These are phyloP conservation scores for Globisporangium solare DNA, from an alignment of 352 stramenopile genomes.

Conservation along the genomic window DNA sequence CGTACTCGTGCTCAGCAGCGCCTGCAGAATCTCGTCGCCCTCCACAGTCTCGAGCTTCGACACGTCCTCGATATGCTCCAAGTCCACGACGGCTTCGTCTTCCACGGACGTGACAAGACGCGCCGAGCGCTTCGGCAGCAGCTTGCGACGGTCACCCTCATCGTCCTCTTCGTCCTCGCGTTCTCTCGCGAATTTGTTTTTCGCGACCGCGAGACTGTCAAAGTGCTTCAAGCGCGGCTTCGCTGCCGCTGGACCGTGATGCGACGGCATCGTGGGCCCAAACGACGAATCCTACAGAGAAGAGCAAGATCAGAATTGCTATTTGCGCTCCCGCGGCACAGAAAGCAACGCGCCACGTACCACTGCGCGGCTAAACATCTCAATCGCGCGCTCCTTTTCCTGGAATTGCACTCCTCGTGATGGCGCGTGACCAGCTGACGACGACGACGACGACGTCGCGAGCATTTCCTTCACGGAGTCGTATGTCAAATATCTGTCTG, in stretches of 20 bases:
- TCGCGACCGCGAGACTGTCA: constrained; percentile 14
- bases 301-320: too few species aligned
- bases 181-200: constrained; percentile 10
- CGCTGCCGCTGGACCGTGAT: background rate
- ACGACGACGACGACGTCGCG: background rate
- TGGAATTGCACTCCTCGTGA: background rate
- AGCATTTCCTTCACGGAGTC: constrained; percentile 8
- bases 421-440: background rate
- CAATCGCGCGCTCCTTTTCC: background rate
- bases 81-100: constrained; percentile 40
- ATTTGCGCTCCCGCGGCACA: too few species aligned
- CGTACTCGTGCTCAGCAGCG: constrained; percentile 37
- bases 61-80: constrained; percentile 30
- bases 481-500: constrained; percentile 2
- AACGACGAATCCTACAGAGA: constrained; percentile 7
- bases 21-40: constrained; percentile 52
- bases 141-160: constrained; percentile 3
- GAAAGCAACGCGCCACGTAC: constrained; percentile 1
- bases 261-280: background rate
- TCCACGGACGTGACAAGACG: constrained; percentile 12
- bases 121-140: constrained; percentile 9
- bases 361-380: constrained; percentile 14
- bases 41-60: constrained; percentile 53
- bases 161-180: constrained; percentile 7
- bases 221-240: constrained; percentile 13